Conservation (phyloP, 2,329 filamentous ascomycete species). For the Coniochaeta sp. region DNA sequence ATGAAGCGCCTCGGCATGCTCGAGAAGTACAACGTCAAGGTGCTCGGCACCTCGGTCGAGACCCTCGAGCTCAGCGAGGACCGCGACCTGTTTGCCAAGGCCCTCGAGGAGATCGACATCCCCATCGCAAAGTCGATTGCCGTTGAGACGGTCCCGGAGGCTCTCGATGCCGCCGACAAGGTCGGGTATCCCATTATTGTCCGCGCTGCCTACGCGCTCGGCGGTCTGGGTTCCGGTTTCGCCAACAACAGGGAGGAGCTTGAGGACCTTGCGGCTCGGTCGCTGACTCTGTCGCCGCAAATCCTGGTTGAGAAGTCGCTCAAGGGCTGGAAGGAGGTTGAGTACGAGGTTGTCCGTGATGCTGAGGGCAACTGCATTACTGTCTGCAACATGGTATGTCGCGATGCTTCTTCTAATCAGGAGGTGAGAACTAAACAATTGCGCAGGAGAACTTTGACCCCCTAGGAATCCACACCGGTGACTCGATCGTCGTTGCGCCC, state of each 20-base stretch:
- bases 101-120: conserved; percentile 93
- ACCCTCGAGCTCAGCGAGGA: conserved; percentile 94
- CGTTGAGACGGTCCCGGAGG: conserved; percentile 85
- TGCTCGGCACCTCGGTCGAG: conserved; percentile 89
- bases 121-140: conserved; percentile 96
- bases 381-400: conserved; percentile 76
- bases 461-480: conserved; percentile 93
- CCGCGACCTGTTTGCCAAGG: conserved; percentile 91
- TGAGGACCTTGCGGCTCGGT: conserved; percentile 85
- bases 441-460: conserved; percentile 89
- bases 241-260: conserved; percentile 92
- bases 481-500: conserved; percentile 96
- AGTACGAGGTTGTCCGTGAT: conserved; percentile 97
- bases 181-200: conserved; percentile 98
- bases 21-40: conserved; percentile 90
- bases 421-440: neutral
- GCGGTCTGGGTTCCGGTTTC: conserved; percentile 93
- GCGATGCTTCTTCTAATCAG: neutral
- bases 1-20: conserved; percentile 96
- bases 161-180: conserved; percentile 74
- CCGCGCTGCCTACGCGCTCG: conserved; percentile 91
- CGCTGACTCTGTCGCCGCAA: conserved; percentile 87
- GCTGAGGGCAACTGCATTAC: conserved; percentile 98
- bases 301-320: conserved; percentile 97
- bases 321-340: conserved; percentile 99